Conservation (phyloP, 441 rosid genomes). For the Hypseocharis bilobata region DNA sequence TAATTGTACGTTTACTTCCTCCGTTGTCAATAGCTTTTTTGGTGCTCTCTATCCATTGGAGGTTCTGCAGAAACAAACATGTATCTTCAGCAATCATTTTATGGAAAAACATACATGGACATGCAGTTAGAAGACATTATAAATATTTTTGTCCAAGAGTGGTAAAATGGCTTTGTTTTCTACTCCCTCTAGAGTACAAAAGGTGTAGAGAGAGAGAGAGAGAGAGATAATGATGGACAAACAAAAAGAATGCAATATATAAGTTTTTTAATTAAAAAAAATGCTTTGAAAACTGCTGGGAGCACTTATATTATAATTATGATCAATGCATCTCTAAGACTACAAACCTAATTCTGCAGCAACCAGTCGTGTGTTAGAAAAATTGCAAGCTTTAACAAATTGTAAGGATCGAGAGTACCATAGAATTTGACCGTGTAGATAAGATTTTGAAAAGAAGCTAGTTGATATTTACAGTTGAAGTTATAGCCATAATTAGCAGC, state of each 20-base stretch:
- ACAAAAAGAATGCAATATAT: not conserved
- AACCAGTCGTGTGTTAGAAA: not conserved
- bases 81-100: not conserved
- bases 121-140: not conserved
- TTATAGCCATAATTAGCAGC: not conserved
- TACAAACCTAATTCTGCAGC: not conserved
- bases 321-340: no score
- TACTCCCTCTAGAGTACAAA: not conserved
- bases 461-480: not conserved
- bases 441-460: not conserved
- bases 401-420: not conserved
- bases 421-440: not conserved
- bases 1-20: slow-evolving; percentile 38
- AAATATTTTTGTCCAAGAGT: not conserved
- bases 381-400: not conserved
- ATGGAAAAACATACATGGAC: not conserved
- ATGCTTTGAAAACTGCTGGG: not conserved
- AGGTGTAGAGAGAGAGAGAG: not conserved
- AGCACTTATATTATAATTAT: no score
- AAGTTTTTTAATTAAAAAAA: not conserved
- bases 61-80: slow-evolving; percentile 33
- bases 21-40: slow-evolving; percentile 22
- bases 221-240: not conserved
- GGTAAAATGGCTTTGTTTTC: not conserved
- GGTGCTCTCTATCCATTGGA: slow-evolving; percentile 23